A percentile compares a stretch with the other conserved stretches of the same genome.
Evolutionary conservation across 306 rosid species (phyloP).

Genomic region (Prunus fruticosa): DNA sequence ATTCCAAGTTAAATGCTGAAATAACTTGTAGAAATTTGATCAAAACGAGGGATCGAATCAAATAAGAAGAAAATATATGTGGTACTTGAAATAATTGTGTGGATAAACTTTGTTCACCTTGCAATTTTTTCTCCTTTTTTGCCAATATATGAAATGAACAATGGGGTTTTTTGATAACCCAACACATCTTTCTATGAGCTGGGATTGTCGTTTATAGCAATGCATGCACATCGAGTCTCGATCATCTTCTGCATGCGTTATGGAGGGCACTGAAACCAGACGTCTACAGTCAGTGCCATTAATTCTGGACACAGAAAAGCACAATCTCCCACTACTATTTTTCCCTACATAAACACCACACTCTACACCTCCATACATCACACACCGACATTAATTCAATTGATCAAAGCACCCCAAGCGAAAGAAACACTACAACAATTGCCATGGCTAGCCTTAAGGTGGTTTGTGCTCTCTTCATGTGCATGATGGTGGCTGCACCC

Average conservation of each 20-base stretch:
- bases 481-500: constrained; percentile 10
- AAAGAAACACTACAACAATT: too few relatives aligned
- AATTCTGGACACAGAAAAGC: background rate
- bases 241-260: constrained; percentile 8
- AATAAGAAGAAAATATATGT: background rate
- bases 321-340: background rate
- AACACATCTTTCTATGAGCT: constrained; percentile 8
- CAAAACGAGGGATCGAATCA: too few relatives aligned
- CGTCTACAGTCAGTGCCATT: too few relatives aligned
- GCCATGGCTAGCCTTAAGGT: constrained; percentile 9
- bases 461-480: constrained; percentile 21
- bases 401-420: background rate
- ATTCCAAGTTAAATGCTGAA: too few relatives aligned
- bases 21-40: too few relatives aligned
- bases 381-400: background rate
- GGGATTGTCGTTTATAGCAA: background rate
- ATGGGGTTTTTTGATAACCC: background rate
- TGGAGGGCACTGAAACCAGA: background rate
- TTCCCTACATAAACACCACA: background rate
- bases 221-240: background rate
- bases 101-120: background rate
- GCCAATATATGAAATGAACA: background rate
- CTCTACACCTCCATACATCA: background rate
- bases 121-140: background rate
- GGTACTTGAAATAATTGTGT: background rate